phyloP scores from a whole-genome alignment of 78 protist species.

The Emiliania huxleyi region DNA sequence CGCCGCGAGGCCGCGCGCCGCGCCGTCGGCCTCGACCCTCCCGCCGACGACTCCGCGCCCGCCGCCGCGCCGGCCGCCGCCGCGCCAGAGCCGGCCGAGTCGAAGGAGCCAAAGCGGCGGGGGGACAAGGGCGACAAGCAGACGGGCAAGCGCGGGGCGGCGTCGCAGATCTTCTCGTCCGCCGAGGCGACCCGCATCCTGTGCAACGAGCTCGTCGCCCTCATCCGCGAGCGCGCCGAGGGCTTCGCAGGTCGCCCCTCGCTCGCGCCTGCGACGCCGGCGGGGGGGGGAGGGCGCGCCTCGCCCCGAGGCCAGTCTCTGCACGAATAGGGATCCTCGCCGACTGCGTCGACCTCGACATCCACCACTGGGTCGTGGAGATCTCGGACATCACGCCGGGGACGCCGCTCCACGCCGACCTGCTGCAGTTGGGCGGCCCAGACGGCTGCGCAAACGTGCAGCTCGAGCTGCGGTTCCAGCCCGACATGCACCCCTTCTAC shows the following conservation, averaged over 20 bases:
- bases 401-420: background rate
- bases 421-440: background rate
- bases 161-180: background rate
- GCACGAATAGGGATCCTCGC: background rate
- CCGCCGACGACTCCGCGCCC: background rate
- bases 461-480: background rate
- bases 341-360: background rate
- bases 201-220: conserved; percentile 1
- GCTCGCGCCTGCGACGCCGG: too few species aligned
- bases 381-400: background rate
- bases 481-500: conserved; percentile 4
- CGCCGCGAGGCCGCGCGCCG: background rate
- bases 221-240: background rate
- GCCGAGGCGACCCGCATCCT: conserved; percentile 13
- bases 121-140: background rate
- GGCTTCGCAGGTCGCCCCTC: too few species aligned
- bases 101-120: too few species aligned
- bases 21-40: background rate
- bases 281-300: too few species aligned
- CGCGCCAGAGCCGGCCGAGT: too few species aligned
- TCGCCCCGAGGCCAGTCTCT: too few species aligned
- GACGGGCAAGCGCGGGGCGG: background rate
- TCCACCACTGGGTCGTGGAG: background rate
- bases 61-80: background rate
- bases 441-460: background rate